These are phyloP conservation scores for Wickerhamomyces rabaulensis DNA, from an alignment of 805 yeast genomes.

Conservation along the genomic window DNA sequence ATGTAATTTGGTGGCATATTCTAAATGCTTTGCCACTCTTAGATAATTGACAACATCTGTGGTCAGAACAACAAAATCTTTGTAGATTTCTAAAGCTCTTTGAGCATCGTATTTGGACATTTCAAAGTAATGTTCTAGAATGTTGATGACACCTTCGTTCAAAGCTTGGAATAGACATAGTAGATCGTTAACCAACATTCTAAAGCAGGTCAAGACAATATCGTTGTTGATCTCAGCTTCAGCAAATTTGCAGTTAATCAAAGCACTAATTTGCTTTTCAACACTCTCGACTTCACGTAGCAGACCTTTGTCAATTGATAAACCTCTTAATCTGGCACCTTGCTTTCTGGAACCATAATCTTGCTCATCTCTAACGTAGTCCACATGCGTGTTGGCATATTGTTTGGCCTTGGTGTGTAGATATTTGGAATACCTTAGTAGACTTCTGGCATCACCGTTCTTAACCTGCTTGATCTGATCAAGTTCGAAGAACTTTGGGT, in stretches of 20 bases:
- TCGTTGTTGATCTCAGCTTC: conserved; percentile 85
- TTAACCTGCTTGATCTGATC: conserved; percentile 30
- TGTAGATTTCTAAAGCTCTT: conserved; percentile 78
- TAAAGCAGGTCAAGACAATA: conserved; percentile 74
- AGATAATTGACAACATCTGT: conserved; percentile 82
- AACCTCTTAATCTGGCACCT: conserved; percentile 57
- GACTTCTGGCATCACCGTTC: conserved; percentile 44
- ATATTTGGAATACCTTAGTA: conserved; percentile 69
- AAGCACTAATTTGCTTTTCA: conserved; percentile 70
- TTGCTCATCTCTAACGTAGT: conserved; percentile 72
- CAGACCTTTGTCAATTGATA: conserved; percentile 73
- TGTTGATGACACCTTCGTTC: conserved; percentile 93
- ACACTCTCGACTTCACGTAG: conserved; percentile 83
- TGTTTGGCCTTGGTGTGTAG: conserved; percentile 64
- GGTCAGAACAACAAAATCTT: conserved; percentile 79
- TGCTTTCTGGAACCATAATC: conserved; percentile 34
- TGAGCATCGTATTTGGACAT: conserved; percentile 83
- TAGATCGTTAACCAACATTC: conserved; percentile 85
- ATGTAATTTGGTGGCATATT: conserved; percentile 78
- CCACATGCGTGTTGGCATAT: conserved; percentile 57
- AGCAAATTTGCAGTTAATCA: conserved; percentile 67
- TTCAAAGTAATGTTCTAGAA: conserved; percentile 92
- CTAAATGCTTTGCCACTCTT: conserved; percentile 84
- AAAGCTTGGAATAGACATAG: conserved; percentile 81
- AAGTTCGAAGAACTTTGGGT: conserved; percentile 46